Base-by-base conservation (phyloP, 768 basidiomycete species). In the Kwoniella heveanensis region DNA sequence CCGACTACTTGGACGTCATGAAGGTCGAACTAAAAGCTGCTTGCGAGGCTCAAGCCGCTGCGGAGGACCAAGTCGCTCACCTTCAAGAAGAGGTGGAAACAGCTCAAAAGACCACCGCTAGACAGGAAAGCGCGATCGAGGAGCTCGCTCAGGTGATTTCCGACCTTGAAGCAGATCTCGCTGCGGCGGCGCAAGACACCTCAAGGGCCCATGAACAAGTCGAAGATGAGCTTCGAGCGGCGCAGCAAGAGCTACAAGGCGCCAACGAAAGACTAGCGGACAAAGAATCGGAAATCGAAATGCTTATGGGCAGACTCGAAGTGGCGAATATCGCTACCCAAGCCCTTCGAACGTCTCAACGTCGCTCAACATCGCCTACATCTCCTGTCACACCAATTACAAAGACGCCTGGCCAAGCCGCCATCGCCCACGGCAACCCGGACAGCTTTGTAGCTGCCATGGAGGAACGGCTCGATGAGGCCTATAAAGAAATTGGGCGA, bases 391-490 rank as follows among this genome's bases (percentile, higher is more conserved):
- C 60, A n/a, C 47, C 60, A 3, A 49, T 37, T 13, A 26, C 50
- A 7, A 57, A 51, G 22, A 57, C 48, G 1, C 25, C 55, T 27
- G 55, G 62, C 24, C 30, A 30, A 6, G 12, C 29, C 13, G 27
- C 49, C n/a, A 59, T n/a, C 25, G 7, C 53, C 4, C 7, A 26
- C 19, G 24, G 29, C n/a, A 8, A 17, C 19, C 62, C 24, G 54
- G 63, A 71, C n/a, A 64, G 62, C 39, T 65, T 67, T 17, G 44
- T 73, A 1, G 52, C 58, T n/a, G 72, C 67, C 6, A 44, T 78
- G 49, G 69, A 78, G 52, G 67, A 70, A 39, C 44, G 72, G 1
- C 66, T 78, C 12, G 73, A 74, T 48, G 71, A 73, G 39, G 77
- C 75, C 6, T 71, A 73, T 39, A 60, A 66, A 29, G 74, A 76